A percentile compares a stretch with the other conserved stretches of the same genome.
Conservation (phyloP, 2,329 filamentous ascomycete species). For the Aspergillus aculeatinus region DNA sequence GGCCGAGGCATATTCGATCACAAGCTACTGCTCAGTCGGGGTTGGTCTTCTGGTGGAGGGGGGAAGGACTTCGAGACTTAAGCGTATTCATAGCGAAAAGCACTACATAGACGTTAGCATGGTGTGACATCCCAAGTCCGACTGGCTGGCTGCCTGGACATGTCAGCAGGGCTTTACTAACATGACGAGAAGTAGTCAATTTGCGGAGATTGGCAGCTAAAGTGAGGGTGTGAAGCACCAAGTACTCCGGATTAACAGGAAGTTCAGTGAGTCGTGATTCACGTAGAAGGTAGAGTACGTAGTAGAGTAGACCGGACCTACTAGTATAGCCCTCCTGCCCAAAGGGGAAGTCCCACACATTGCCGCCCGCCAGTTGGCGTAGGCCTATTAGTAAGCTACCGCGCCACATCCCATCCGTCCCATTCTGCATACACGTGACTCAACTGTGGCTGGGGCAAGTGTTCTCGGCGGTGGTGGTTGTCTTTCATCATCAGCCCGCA, state of each 20-base stretch:
- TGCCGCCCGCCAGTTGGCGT: not conserved
- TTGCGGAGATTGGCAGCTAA: too few species aligned
- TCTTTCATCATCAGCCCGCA: slow-evolving; percentile 20
- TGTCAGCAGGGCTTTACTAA: not conserved
- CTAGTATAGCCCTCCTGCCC: too few species aligned
- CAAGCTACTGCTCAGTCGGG: not conserved
- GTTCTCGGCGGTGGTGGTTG: slow-evolving; percentile 9
- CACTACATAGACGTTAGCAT: not conserved
- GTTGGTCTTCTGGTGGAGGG: not conserved
- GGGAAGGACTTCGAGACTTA: not conserved
- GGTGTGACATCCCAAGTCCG: not conserved
- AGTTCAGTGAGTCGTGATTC: too few species aligned
- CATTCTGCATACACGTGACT: slow-evolving; percentile 13
- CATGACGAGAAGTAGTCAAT: not conserved
- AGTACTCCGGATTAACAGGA: too few species aligned
- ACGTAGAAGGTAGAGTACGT: too few species aligned
- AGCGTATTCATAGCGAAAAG: not conserved
- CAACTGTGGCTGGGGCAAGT: slow-evolving; percentile 2
- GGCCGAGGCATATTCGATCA: not conserved
- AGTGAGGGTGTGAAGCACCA: too few species aligned
- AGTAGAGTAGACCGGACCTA: too few species aligned
- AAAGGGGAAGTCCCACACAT: too few species aligned
- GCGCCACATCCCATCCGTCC: not conserved
- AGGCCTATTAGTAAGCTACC: not conserved
- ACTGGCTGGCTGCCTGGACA: not conserved